Percentiles rank a stretch among this genome's conserved stretches.
These are phyloP conservation scores for Fusarium sororula DNA, from an alignment of 2,329 filamentous ascomycete genomes.

Conservation along the genomic window DNA sequence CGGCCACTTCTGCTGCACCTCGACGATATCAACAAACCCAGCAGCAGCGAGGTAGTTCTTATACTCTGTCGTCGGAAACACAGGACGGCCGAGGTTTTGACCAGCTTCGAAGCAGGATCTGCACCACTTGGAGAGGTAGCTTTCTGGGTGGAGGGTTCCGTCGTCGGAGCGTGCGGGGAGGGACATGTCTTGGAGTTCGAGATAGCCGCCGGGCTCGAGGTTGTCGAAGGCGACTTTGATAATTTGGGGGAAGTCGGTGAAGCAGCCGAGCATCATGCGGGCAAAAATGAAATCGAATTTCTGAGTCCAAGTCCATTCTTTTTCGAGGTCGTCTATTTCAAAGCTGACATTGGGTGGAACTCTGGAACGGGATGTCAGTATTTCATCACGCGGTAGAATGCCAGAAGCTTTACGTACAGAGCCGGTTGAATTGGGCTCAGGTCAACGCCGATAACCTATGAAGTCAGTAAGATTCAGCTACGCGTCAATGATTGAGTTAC, in stretches of 20 bases:
- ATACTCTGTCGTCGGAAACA: neutral
- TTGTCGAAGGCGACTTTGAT: conserved; percentile 3
- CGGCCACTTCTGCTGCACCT: conserved; percentile 21
- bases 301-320: conserved; percentile 18
- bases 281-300: conserved; percentile 26
- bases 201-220: conserved; percentile 21
- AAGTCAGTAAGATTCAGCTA: neutral
- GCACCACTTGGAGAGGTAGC: conserved; percentile 24
- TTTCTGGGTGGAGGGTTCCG: conserved; percentile 6
- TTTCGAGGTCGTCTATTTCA: conserved; percentile 23
- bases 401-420: neutral
- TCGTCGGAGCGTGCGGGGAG: conserved; percentile 20
- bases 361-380: neutral
- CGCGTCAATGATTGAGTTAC: neutral
- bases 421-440: conserved; percentile 28
- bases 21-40: conserved; percentile 15
- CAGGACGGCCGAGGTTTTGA: conserved; percentile 3
- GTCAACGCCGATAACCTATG: conserved; percentile 24
- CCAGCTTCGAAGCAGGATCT: conserved; percentile 3
- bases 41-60: conserved; percentile 19
- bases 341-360: conserved; percentile 19
- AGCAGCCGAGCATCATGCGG: conserved; percentile 7
- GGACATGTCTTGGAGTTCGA: conserved; percentile 23
- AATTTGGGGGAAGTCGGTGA: neutral
- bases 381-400: accelerated